These are phyloP conservation scores for Pontederia crassipes DNA, from an alignment of 176 grass and related monocot species.

Conservation along the genomic window DNA sequence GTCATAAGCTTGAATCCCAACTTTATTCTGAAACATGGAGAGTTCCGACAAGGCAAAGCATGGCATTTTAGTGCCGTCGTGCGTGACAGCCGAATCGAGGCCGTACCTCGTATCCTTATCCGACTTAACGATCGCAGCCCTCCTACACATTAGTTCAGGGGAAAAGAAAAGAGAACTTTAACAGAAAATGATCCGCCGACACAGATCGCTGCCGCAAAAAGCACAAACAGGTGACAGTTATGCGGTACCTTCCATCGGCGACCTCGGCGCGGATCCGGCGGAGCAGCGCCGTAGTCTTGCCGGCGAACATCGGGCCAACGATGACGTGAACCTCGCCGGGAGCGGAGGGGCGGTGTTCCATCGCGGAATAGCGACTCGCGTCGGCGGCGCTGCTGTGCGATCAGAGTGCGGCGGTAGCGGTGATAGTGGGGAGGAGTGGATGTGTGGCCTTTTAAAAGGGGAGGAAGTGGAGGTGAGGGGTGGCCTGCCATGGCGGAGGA, in stretches of 20 bases:
- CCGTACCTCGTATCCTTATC: constrained; percentile 75
- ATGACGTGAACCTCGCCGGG: constrained; percentile 85
- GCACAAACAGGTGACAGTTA: neutral
- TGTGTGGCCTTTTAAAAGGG: too few relatives aligned
- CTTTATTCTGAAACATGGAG: constrained; percentile 50
- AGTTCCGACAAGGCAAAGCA: constrained; percentile 59
- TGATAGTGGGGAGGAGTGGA: too few relatives aligned
- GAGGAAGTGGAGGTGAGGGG: too few relatives aligned
- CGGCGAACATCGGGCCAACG: constrained; percentile 76
- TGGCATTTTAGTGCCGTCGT: constrained; percentile 70
- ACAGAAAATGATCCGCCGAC: neutral
- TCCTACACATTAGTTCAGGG: constrained; percentile 28
- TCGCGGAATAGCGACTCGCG: too few relatives aligned
- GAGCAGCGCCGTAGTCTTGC: constrained; percentile 79
- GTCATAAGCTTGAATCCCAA: constrained; percentile 59
- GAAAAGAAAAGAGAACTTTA: neutral
- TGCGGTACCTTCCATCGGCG: constrained; percentile 47
- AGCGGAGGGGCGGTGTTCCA: too few relatives aligned
- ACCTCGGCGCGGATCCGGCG: constrained; percentile 51
- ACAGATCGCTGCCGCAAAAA: neutral
- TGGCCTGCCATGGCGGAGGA: too few relatives aligned
- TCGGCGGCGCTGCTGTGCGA: too few relatives aligned
- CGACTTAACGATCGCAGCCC: constrained; percentile 64
- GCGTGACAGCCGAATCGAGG: constrained; percentile 60
- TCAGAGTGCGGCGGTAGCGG: too few relatives aligned